These are phyloP conservation scores for Rubia peregrina DNA, from an alignment of 305 asterid species.

Conservation along the genomic window DNA sequence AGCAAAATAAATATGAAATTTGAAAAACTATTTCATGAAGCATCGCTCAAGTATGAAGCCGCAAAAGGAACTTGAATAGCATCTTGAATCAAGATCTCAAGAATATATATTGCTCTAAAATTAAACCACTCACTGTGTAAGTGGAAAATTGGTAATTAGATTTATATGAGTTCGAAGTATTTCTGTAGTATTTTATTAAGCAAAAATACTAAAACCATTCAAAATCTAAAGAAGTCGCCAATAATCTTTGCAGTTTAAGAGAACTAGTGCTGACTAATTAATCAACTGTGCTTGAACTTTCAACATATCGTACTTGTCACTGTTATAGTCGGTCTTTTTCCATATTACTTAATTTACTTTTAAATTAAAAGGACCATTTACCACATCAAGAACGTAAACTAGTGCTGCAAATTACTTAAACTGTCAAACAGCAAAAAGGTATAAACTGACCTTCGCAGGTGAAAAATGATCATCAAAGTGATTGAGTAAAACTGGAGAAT, in stretches of 20 bases:
- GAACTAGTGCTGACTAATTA: background rate
- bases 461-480: slow-evolving; percentile 57
- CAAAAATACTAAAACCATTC: background rate
- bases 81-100: background rate
- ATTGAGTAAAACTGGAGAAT: slow-evolving; percentile 32
- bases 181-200: background rate
- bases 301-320: background rate
- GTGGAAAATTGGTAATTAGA: background rate
- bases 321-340: background rate
- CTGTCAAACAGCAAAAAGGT: background rate
- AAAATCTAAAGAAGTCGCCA: background rate
- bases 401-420: background rate
- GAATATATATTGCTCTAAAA: background rate
- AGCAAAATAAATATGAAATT: background rate
- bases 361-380: background rate
- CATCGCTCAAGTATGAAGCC: background rate
- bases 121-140: background rate
- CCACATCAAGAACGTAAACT: background rate
- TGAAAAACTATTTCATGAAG: too few relatives aligned
- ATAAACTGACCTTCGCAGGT: slow-evolving; percentile 40
- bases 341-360: background rate
- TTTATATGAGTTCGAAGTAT: background rate
- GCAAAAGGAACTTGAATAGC: background rate
- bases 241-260: background rate
- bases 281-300: background rate